Evolutionary conservation across 192 early-diverging fungal species (phyloP).

Genomic region (Obelidium mucronatum): DNA sequence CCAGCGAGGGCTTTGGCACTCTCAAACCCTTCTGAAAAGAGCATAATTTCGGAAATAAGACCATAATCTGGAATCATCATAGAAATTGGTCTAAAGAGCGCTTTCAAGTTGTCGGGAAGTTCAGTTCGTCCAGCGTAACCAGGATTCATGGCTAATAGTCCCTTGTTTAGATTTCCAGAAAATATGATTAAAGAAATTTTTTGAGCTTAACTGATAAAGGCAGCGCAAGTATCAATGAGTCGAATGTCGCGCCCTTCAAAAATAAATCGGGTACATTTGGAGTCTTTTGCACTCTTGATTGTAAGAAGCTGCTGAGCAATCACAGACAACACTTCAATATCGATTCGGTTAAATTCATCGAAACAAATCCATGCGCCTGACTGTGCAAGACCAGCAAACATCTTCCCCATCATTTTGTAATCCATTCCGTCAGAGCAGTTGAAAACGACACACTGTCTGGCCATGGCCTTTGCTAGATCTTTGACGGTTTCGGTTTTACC

Average conservation of each 20-base stretch:
- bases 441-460: slow-evolving; percentile 68
- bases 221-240: slow-evolving; percentile 64
- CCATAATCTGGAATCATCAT: slow-evolving; percentile 75
- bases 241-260: slow-evolving; percentile 67
- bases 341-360: slow-evolving; percentile 71
- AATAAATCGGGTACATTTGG: slow-evolving; percentile 61
- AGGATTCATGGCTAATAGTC: neutral
- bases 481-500: slow-evolving; percentile 72
- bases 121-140: slow-evolving; percentile 66
- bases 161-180: neutral
- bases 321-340: slow-evolving; percentile 69
- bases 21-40: slow-evolving; percentile 71
- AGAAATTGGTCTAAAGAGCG: slow-evolving; percentile 66
- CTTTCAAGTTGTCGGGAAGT: slow-evolving; percentile 68
- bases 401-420: slow-evolving; percentile 75
- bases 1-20: slow-evolving; percentile 63
- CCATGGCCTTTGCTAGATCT: slow-evolving; percentile 67
- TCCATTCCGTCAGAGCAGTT: slow-evolving; percentile 72
- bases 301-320: slow-evolving; percentile 70
- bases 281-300: slow-evolving; percentile 68
- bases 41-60: slow-evolving; percentile 69
- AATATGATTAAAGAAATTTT: too few relatives aligned
- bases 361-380: slow-evolving; percentile 72
- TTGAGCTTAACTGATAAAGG: slow-evolving; percentile 71
- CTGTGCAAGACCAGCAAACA: slow-evolving; percentile 71